Evolutionary conservation across 768 basidiomycete species (phyloP).

Genomic region (Chlorophyllum brunneum): DNA sequence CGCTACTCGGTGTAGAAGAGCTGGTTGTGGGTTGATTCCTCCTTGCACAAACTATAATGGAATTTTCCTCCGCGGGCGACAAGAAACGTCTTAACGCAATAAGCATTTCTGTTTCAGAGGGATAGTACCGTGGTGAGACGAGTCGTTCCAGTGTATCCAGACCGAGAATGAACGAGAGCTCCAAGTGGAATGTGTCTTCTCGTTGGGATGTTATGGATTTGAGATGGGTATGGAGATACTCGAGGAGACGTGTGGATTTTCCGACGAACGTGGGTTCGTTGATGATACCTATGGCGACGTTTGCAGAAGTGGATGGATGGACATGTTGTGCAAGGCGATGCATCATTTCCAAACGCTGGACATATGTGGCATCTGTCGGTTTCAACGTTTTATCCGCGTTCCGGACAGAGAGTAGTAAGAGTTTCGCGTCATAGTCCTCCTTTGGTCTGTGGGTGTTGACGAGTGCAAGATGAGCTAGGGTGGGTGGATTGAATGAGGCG

Average conservation of each 20-base stretch:
- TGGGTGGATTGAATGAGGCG: constrained; percentile 93
- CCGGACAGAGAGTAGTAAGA: constrained; percentile 78
- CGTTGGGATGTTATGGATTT: constrained; percentile 22
- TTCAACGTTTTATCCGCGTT: constrained; percentile 83
- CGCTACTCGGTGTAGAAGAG: neutral
- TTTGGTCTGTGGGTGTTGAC: constrained; percentile 40
- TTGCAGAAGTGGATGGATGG: constrained; percentile 22
- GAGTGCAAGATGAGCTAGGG: constrained; percentile 78
- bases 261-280: constrained; percentile 88
- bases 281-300: constrained; percentile 76
- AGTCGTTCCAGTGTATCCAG: constrained; percentile 84
- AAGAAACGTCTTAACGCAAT: constrained; percentile 56
- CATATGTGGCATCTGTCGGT: constrained; percentile 64
- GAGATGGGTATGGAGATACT: constrained; percentile 35
- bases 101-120: constrained; percentile 50
- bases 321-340: constrained; percentile 50
- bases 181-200: constrained; percentile 23
- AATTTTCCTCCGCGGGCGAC: constrained; percentile 46
- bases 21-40: constrained; percentile 25
- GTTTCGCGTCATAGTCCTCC: constrained; percentile 59
- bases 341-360: constrained; percentile 91
- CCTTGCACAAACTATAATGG: constrained; percentile 63
- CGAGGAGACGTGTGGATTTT: constrained; percentile 61
- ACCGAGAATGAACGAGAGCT: constrained; percentile 73
- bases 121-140: constrained; percentile 73